Evolutionary conservation across 805 yeast species (phyloP), one percentile per base, ranked within the genome.

Genomic region (Myxozyma udenii): DNA sequence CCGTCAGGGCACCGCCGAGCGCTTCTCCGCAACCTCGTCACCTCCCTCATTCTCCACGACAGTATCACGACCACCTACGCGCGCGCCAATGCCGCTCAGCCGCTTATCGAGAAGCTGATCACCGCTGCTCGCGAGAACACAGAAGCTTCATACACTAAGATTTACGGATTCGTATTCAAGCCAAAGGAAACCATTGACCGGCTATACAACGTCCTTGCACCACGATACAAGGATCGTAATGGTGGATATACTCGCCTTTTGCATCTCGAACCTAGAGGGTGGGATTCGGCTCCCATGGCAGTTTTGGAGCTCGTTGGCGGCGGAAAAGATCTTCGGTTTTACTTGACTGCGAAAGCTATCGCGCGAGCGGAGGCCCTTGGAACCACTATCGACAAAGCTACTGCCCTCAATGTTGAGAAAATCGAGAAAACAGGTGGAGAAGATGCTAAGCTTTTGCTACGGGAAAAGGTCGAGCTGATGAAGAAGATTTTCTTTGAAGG

Each of bases 201-300:
- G 64, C 70, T 93, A 40, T 73, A 84, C 53, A 77, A 75, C 16
- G 87, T 79, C 38, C 73, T 90, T 37, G 78, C 80, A 3, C 74
- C 78, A 38, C 75, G 95, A 51, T 90, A 85, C 64, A 63, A 72
- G 3, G 63, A 69, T 22, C 78, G 96, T 70, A 65, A 69, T 0
- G 86, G 88, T 55, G 97, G 97, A 1, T 91, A 84, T 71, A 88
- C 97, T 2, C 79, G 98, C 61, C 79, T 91, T 48, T 71, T 89
- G 56, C 83, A 79, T 61, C 73, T 93, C 55, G 98, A 93, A 68
- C 88, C 90, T 16, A 77, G 98, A 60, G 68, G 84, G 42, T 90
- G 93, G 50, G 98, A 93, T 67, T 85, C 82, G 55, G 95, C 97
- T 0, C 90, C 90, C 28, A 93, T 87, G 75, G 83, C 93, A 0